Percentiles rank a stretch among this genome's conserved stretches.
Evolutionary conservation across 148 eudicot species (phyloP).

Genomic region (Heliosperma pusillum): DNA sequence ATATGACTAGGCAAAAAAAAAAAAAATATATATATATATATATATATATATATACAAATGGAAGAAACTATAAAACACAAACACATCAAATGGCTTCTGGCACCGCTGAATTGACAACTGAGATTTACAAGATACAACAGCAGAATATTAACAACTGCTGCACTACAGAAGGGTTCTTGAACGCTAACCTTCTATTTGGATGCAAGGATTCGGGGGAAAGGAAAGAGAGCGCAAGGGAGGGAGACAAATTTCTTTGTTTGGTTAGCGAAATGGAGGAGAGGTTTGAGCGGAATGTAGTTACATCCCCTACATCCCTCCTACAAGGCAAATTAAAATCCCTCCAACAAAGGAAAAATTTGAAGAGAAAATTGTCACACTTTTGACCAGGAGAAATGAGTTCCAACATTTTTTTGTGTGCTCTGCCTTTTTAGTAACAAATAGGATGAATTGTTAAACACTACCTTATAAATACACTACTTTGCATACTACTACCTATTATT

Average conservation of each 20-base stretch:
- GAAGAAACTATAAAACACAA: background rate
- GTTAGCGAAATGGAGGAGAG: background rate
- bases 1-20: background rate
- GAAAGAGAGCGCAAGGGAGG: background rate
- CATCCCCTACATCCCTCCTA: background rate
- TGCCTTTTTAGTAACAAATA: too few species aligned
- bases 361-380: background rate
- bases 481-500: too few species aligned
- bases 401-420: background rate
- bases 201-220: background rate
- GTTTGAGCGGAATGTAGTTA: background rate
- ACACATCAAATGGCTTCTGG: background rate
- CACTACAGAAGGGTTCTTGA: background rate
- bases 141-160: background rate
- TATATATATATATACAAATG: too few species aligned
- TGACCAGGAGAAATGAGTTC: background rate
- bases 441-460: too few species aligned
- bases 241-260: background rate
- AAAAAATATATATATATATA: too few species aligned
- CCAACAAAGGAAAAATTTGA: background rate
- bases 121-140: background rate
- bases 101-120: background rate
- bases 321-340: background rate
- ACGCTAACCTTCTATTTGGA: background rate
- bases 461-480: too few species aligned